phyloP scores from a whole-genome alignment of 129 eudicot species.

The Flaveria brownii region DNA sequence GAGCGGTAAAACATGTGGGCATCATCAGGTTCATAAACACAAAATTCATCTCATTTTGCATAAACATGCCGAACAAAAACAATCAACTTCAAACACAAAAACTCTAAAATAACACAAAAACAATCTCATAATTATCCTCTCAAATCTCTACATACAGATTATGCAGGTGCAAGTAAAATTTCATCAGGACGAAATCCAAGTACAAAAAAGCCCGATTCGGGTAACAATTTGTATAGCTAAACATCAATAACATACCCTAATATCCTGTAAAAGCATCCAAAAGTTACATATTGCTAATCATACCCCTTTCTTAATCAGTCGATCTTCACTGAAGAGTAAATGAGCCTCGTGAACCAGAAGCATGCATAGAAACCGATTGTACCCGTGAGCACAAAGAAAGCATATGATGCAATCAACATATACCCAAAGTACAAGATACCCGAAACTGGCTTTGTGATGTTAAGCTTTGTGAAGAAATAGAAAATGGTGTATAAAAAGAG shows the following conservation, averaged over 20 bases:
- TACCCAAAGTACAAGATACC: constrained; percentile 74
- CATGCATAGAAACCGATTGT: constrained; percentile 75
- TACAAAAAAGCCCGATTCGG: constrained; percentile 20
- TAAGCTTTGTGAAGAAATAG: constrained; percentile 73
- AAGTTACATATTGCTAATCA: constrained; percentile 14
- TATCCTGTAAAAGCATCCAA: constrained; percentile 31
- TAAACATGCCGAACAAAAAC: not conserved
- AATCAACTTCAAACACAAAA: constrained; percentile 15
- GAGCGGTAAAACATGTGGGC: no score
- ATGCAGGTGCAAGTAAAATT: constrained; percentile 11
- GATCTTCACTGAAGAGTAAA: constrained; percentile 75
- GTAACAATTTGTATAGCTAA: constrained; percentile 36
- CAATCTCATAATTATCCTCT: constrained; percentile 29
- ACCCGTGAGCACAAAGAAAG: constrained; percentile 74
- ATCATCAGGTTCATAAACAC: not conserved
- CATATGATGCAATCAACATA: constrained; percentile 70
- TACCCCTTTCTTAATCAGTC: constrained; percentile 14
- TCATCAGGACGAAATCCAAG: constrained; percentile 29
- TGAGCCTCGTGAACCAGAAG: constrained; percentile 80
- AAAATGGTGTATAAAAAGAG: constrained; percentile 64
- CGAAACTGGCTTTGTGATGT: constrained; percentile 68
- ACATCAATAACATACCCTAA: constrained; percentile 39
- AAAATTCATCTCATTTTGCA: not conserved
- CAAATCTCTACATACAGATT: constrained; percentile 39
- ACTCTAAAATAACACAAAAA: constrained; percentile 13